A percentile compares a stretch with the other conserved stretches of the same genome.
phyloP scores from a whole-genome alignment of 148 eudicot genomes.

The Vaccinium vitisidaea region DNA sequence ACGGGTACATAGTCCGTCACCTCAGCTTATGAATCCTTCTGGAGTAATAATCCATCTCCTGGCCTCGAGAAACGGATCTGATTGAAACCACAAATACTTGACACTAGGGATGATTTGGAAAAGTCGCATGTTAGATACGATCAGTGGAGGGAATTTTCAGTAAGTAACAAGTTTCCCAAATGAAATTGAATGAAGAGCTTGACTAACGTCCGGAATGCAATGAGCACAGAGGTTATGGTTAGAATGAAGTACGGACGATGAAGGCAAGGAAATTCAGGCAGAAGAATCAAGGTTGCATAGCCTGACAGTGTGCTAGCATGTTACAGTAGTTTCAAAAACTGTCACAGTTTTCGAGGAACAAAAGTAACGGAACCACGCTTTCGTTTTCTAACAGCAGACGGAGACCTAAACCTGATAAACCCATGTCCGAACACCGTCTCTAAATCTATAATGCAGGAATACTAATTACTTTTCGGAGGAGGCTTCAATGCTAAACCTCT shows the following conservation, averaged over 20 bases:
- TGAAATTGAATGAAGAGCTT: not conserved
- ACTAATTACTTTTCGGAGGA: not conserved
- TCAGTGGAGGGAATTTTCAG: not conserved
- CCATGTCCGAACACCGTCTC: not conserved
- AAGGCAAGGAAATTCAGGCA: not conserved
- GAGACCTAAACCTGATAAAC: not conserved
- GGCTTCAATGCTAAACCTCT: not conserved
- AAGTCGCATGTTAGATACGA: not conserved
- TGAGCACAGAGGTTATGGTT: not conserved
- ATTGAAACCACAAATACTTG: not conserved
- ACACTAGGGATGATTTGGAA: not conserved
- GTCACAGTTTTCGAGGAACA: not conserved
- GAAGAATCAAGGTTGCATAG: not conserved
- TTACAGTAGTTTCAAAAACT: not conserved
- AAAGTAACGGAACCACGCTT: not conserved
- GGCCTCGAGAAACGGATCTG: not conserved
- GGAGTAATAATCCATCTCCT: not conserved
- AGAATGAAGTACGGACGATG: not conserved
- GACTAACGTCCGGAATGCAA: not conserved
- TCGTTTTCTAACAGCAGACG: not conserved
- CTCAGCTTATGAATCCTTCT: not conserved
- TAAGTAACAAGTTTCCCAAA: not conserved
- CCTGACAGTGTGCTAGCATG: not conserved
- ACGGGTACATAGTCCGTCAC: not conserved
- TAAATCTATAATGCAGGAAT: not conserved